Evolutionary conservation across 768 basidiomycete species (phyloP).

Genomic region (Tricholoma furcatifolium): DNA sequence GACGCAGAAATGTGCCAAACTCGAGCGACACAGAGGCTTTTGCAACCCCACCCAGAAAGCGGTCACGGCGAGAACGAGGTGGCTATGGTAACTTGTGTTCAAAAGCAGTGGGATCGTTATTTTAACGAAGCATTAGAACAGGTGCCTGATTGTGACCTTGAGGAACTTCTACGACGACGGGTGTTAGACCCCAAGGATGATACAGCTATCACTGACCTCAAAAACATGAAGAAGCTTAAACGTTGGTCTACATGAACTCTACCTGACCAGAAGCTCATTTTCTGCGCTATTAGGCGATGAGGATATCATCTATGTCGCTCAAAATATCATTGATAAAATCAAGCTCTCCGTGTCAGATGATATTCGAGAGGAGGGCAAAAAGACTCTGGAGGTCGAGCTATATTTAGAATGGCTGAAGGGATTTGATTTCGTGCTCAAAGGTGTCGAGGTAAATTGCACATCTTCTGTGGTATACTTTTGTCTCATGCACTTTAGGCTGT

Average conservation of each 20-base stretch:
- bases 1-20: conserved; percentile 6
- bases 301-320: conserved; percentile 22
- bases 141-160: conserved; percentile 17
- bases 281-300: conserved; percentile 16
- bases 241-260: conserved; percentile 5
- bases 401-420: conserved; percentile 42
- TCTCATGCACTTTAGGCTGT: conserved; percentile 26
- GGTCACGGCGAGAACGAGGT: conserved; percentile 12
- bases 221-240: conserved; percentile 15
- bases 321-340: conserved; percentile 30
- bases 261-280: neutral
- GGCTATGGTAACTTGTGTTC: conserved; percentile 9
- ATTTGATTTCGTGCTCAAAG: conserved; percentile 35
- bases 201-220: conserved; percentile 17
- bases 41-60: conserved; percentile 18
- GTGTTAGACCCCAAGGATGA: conserved; percentile 12
- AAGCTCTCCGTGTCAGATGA: conserved; percentile 30
- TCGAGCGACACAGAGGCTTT: conserved; percentile 21
- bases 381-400: conserved; percentile 40
- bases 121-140: neutral
- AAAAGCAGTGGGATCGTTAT: neutral
- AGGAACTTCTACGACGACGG: conserved; percentile 16
- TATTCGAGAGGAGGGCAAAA: conserved; percentile 23
- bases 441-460: conserved; percentile 31
- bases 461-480: neutral